phyloP scores from a whole-genome alignment of 2,329 filamentous ascomycete genomes.

The Chrysoporthe puriensis region DNA sequence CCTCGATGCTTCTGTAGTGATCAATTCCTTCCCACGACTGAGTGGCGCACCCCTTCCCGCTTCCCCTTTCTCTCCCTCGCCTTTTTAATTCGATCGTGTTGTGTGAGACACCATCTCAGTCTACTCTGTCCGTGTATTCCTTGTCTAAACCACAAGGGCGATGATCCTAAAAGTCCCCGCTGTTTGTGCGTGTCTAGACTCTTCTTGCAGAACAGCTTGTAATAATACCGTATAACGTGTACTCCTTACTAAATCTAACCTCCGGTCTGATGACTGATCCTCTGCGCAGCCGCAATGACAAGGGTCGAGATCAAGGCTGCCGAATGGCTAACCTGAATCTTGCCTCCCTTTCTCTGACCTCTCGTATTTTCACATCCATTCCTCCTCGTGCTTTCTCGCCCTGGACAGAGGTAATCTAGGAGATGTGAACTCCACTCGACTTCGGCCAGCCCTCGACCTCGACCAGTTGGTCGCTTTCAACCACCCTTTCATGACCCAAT shows the following conservation, averaged over 20 bases:
- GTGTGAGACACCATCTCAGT: slow-evolving; percentile 2
- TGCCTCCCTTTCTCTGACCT: not conserved
- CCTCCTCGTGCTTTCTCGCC: not conserved
- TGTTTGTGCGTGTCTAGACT: not conserved
- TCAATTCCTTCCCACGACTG: not conserved
- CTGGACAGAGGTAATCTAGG: not conserved
- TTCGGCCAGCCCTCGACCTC: not conserved
- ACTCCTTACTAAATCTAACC: not conserved
- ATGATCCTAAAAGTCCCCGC: not conserved
- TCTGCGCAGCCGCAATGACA: not conserved
- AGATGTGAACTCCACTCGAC: not conserved
- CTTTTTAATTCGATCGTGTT: not conserved
- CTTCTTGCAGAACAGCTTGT: not conserved
- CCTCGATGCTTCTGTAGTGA: not conserved
- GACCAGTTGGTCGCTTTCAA: slow-evolving; percentile 1
- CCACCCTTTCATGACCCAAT: slow-evolving; percentile 8
- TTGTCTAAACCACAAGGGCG: not conserved
- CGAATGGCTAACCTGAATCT: not conserved
- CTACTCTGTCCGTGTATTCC: not conserved
- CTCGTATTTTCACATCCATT: not conserved
- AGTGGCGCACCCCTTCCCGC: not conserved
- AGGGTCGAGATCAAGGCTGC: not conserved
- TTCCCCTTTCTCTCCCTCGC: not conserved
- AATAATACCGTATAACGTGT: not conserved
- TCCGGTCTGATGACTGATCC: not conserved